phyloP scores from a whole-genome alignment of 148 eudicot genomes.

The Rhododendron simsii region DNA sequence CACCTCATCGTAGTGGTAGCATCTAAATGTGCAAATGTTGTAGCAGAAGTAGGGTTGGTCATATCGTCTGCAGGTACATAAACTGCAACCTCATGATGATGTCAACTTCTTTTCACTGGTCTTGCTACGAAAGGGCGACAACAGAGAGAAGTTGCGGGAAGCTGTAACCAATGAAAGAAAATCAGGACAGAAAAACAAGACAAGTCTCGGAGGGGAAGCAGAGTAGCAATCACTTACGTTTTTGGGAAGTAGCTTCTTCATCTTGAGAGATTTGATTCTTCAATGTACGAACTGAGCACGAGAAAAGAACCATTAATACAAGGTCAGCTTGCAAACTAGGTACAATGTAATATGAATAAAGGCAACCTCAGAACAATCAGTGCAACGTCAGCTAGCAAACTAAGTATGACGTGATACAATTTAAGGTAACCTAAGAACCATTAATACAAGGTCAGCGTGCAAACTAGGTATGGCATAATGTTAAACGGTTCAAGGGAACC shows the following conservation, averaged over 20 bases:
- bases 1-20: neutral
- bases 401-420: neutral
- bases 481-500: neutral
- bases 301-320: slow-evolving; percentile 7
- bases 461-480: neutral
- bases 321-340: slow-evolving; percentile 10
- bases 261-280: slow-evolving; percentile 76
- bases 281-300: slow-evolving; percentile 52
- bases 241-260: slow-evolving; percentile 56
- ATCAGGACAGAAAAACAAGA: neutral
- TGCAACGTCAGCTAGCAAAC: neutral
- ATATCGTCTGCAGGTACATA: neutral
- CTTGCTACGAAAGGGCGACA: slow-evolving; percentile 81
- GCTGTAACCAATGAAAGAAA: slow-evolving; percentile 38
- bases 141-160: slow-evolving; percentile 75
- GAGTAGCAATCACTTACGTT: slow-evolving; percentile 48
- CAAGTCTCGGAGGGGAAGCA: neutral
- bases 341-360: neutral
- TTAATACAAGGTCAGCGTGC: slow-evolving; percentile 13
- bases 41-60: neutral
- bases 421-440: slow-evolving; percentile 1
- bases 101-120: slow-evolving; percentile 57
- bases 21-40: neutral
- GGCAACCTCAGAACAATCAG: neutral
- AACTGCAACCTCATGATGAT: slow-evolving; percentile 21